These are phyloP conservation scores for Trichoderma gamsii DNA, from an alignment of 495 filamentous ascomycete genomes.

Conservation along the genomic window DNA sequence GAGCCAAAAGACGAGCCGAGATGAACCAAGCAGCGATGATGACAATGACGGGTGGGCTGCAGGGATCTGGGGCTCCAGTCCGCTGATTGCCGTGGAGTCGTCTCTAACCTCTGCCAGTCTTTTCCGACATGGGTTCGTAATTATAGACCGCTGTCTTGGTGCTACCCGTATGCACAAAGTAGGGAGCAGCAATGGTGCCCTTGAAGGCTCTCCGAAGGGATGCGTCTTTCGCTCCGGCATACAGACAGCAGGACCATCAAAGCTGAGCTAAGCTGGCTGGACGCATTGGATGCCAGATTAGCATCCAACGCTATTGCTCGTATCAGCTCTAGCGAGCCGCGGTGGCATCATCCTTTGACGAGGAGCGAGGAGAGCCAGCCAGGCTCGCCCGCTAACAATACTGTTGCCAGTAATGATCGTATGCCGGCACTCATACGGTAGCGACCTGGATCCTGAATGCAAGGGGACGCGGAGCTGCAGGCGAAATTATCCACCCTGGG, in stretches of 20 bases:
- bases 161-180: background rate
- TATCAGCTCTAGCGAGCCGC: too few relatives aligned
- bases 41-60: constrained; percentile 5
- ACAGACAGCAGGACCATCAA: background rate
- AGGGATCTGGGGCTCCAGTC: constrained; percentile 4
- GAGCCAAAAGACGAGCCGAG: background rate
- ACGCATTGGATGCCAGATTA: too few relatives aligned
- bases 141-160: background rate
- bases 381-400: too few relatives aligned
- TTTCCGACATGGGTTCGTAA: background rate
- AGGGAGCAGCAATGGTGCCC: background rate
- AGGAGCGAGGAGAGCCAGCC: too few relatives aligned
- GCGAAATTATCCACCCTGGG: constrained; percentile 9
- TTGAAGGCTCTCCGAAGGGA: background rate
- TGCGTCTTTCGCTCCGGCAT: too few relatives aligned
- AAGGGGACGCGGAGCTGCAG: constrained; percentile 4
- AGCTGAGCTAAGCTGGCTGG: background rate
- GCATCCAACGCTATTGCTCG: too few relatives aligned
- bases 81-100: constrained; percentile 14
- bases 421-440: too few relatives aligned
- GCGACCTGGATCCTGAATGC: background rate
- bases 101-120: background rate
- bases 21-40: constrained; percentile 12
- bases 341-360: too few relatives aligned
- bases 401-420: too few relatives aligned